Evolutionary conservation across 2,329 filamentous ascomycete genomes (phyloP).

Genomic region (Exophiala bonariae): DNA sequence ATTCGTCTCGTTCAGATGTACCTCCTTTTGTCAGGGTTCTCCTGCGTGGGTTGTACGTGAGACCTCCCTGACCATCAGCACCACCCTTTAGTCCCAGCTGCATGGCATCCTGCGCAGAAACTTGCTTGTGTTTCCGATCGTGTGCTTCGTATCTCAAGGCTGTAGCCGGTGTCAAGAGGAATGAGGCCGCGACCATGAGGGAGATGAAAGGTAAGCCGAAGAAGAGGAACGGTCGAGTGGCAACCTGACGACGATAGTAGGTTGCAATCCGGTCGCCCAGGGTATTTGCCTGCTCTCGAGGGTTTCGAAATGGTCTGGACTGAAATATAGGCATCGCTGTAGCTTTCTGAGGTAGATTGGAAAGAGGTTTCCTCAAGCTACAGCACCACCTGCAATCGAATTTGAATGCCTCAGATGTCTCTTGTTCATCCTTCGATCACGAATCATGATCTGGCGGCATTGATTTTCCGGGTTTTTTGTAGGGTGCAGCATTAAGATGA

Average conservation of each 20-base stretch:
- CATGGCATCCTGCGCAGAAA: conserved; percentile 84
- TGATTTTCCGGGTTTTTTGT: no score
- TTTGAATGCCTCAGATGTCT: neutral
- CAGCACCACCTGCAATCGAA: no score
- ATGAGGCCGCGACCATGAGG: conserved; percentile 88
- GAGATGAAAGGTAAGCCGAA: conserved; percentile 92
- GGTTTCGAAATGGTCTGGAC: conserved; percentile 66
- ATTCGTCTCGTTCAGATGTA: conserved; percentile 45
- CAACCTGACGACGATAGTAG: conserved; percentile 73
- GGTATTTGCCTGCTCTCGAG: conserved; percentile 29
- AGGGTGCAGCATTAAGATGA: no score
- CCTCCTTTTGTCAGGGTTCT: conserved; percentile 29
- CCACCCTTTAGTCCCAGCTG: conserved; percentile 70
- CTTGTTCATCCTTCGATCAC: no score
- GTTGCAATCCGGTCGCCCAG: conserved; percentile 59
- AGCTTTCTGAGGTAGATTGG: neutral
- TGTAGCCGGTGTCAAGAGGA: conserved; percentile 90
- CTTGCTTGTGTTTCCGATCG: conserved; percentile 82
- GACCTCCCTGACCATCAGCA: conserved; percentile 74
- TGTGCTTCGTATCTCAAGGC: conserved; percentile 91
- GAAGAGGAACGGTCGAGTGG: conserved; percentile 80
- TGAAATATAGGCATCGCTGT: conserved; percentile 63
- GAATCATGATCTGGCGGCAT: no score
- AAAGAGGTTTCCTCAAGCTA: neutral
- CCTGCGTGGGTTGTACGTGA: conserved; percentile 52